These are phyloP conservation scores for Colletotrichum sp. DNA, from an alignment of 2,329 filamentous ascomycete genomes.

Conservation along the genomic window DNA sequence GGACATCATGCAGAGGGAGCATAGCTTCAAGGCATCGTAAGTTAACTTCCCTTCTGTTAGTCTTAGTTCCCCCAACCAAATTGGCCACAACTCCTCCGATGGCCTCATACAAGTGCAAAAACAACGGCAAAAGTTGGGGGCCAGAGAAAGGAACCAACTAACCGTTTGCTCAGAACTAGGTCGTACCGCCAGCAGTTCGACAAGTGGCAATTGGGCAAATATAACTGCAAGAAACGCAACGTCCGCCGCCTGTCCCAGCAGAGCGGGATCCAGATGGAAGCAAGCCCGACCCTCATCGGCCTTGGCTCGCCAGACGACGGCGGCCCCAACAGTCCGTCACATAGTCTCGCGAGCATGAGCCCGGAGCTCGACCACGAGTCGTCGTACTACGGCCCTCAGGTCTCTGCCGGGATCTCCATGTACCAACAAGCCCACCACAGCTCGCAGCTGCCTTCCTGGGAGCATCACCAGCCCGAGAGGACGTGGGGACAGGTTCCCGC, in stretches of 20 bases:
- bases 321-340: background rate
- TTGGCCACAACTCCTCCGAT: background rate
- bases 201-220: constrained; percentile 52
- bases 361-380: background rate
- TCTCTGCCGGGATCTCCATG: background rate
- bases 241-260: constrained; percentile 24
- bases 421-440: background rate
- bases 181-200: constrained; percentile 55
- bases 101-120: background rate
- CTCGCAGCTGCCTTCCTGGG: background rate
- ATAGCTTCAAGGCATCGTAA: constrained; percentile 48
- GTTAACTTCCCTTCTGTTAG: constrained; percentile 21
- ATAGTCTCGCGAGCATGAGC: background rate
- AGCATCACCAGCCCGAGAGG: background rate
- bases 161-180: constrained; percentile 34
- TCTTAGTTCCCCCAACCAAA: background rate
- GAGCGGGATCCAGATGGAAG: background rate
- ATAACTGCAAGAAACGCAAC: constrained; percentile 46
- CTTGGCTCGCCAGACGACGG: background rate
- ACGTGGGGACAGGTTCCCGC: background rate
- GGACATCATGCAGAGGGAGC: constrained; percentile 40
- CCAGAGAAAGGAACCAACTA: background rate
- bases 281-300: background rate
- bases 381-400: background rate
- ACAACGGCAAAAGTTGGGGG: background rate